Percentiles rank a stretch among this genome's conserved stretches.
These are phyloP conservation scores for Veloboletus limbatus DNA, from an alignment of 1,284 basidiomycete genomes.

Conservation along the genomic window DNA sequence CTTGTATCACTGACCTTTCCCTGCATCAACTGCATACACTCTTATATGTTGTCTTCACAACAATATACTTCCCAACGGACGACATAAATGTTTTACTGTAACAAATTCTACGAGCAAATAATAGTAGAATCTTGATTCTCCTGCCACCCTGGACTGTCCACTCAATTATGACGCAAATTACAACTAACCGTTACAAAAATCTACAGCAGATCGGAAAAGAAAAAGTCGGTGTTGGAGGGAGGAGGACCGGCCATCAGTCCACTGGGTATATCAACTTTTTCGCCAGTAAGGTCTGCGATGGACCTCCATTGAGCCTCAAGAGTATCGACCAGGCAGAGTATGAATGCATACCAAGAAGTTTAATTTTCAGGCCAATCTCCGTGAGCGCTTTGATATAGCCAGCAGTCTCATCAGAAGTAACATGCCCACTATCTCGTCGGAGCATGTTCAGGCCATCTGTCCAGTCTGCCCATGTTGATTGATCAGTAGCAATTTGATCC, in stretches of 20 bases:
- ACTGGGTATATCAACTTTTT: constrained; percentile 88
- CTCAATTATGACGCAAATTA: constrained; percentile 10
- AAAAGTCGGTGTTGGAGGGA: constrained; percentile 81
- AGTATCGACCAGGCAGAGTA: not conserved
- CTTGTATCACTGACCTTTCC: constrained; percentile 23
- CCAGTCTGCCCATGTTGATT: constrained; percentile 91
- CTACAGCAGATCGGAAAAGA: constrained; percentile 68
- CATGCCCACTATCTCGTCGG: constrained; percentile 74
- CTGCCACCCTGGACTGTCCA: constrained; percentile 2
- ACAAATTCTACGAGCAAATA: constrained; percentile 23
- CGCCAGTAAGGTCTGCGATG: constrained; percentile 77
- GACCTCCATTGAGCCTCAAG: constrained; percentile 3
- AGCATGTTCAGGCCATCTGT: constrained; percentile 93
- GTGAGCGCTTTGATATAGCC: constrained; percentile 84
- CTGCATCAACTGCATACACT: constrained; percentile 45
- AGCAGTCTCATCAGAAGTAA: constrained; percentile 80
- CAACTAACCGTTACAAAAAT: constrained; percentile 7
- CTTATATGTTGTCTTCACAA: constrained; percentile 7
- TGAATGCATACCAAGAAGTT: constrained; percentile 71
- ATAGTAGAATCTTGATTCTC: constrained; percentile 19
- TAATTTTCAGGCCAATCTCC: constrained; percentile 93
- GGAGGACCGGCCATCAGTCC: constrained; percentile 68
- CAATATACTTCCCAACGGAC: constrained; percentile 20
- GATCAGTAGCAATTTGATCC: constrained; percentile 84
- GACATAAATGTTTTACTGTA: constrained; percentile 21